These are phyloP conservation scores for Ogataea trehalophila DNA, from an alignment of 805 yeast genomes.

Conservation along the genomic window DNA sequence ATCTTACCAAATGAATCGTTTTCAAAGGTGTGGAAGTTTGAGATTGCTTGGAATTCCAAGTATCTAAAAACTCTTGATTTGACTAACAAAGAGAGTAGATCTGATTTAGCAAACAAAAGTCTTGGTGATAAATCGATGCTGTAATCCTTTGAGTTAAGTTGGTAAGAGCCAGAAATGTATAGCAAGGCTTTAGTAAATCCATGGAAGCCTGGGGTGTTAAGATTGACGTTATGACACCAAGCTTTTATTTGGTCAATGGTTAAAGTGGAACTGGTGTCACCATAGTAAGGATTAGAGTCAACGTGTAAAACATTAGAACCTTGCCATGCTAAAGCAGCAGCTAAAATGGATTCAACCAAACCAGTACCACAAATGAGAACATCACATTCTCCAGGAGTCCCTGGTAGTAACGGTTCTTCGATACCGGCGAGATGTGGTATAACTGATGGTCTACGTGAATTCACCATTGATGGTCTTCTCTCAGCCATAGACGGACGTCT, in stretches of 20 bases:
- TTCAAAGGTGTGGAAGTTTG: conserved; percentile 90
- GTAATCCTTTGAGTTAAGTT: conserved; percentile 64
- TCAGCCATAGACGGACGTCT: conserved; percentile 53
- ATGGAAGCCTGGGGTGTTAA: conserved; percentile 29
- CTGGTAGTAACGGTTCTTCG: conserved; percentile 63
- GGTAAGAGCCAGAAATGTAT: conserved; percentile 64
- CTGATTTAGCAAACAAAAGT: conserved; percentile 85
- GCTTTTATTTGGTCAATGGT: conserved; percentile 79
- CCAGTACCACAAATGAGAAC: conserved; percentile 94
- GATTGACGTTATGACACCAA: conserved; percentile 76
- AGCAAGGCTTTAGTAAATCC: conserved; percentile 59
- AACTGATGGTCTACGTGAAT: conserved; percentile 32
- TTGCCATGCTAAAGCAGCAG: conserved; percentile 96
- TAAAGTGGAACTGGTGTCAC: conserved; percentile 81
- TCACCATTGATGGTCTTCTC: conserved; percentile 28
- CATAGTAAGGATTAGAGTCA: conserved; percentile 80
- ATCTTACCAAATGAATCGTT: conserved; percentile 86
- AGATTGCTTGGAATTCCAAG: conserved; percentile 84
- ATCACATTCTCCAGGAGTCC: conserved; percentile 71
- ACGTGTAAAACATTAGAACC: conserved; percentile 94
- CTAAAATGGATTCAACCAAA: conserved; percentile 76
- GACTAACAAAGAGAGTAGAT: conserved; percentile 69
- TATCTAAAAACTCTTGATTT: conserved; percentile 87
- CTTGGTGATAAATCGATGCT: conserved; percentile 87
- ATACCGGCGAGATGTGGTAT: conserved; percentile 75